Base-by-base conservation (phyloP, 169 alveolate species). In the Besnoitia besnoiti region DNA sequence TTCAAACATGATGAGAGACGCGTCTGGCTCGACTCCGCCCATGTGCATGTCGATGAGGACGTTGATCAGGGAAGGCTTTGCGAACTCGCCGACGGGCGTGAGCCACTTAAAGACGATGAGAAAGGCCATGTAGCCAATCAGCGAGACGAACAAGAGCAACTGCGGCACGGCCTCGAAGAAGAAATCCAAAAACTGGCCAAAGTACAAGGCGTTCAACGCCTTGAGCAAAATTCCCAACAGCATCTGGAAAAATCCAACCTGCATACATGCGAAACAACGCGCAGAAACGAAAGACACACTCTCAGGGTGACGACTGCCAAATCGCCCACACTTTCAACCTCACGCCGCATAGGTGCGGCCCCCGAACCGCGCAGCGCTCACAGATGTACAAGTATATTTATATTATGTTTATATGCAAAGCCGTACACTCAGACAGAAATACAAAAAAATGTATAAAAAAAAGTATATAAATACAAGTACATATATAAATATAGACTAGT, bases 131-230 rank as follows among this genome's bases (percentile, higher is more conserved):
- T 98, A 99, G 5, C 99, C 99, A 90, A 99, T 98, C 37, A 99
- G 96, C 47, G 97, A 93, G 40, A 97, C 90, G 98, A 99, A 95
- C 95, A 99, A 97, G 37, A 98, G 95, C 46, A 99, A 90, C 96
- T 99, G 99, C 42, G 99, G 99, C 44, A 99, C 84, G 94, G 98
- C 98, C 95, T 98, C 99, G 91, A 98, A 98, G 80, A 97, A 89
- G 91, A 99, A 98, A 93, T 98, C 99, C 79, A 98, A 85, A 84
- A 94, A 95, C 75, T 95, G 96, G 85, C 97, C 95, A 94, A 98
- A 98, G 94, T 98, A 96, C 47, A 98, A 85, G 33, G 99, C 97
- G 90, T 99, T 99, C 67, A 49, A n/a, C 76, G 77, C 98, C 96
- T 97, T 97, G 93, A 98, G 90, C 50, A 97, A 67, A 30, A 98